Conservation (phyloP, 805 yeast species). For the Kodamaea kaohsiungensis region DNA sequence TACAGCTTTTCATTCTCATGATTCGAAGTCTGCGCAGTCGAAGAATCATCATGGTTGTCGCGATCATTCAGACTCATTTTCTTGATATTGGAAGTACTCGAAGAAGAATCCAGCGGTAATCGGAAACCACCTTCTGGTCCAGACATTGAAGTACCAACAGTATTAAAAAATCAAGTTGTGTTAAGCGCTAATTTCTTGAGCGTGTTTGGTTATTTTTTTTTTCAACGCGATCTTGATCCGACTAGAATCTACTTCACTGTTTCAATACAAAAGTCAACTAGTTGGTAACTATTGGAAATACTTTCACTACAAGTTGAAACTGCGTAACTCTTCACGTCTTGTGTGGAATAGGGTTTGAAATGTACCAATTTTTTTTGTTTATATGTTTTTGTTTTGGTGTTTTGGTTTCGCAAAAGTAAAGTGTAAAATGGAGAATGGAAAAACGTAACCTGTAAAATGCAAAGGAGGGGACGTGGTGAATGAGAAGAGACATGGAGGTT, state of each 20-base stretch:
- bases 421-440: background rate
- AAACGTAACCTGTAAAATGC: background rate
- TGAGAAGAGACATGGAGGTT: background rate
- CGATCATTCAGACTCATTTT: constrained; percentile 3
- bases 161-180: background rate
- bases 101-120: constrained; percentile 9
- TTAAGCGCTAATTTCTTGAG: background rate
- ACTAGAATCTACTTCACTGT: no score
- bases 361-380: background rate
- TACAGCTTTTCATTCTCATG: constrained; percentile 6
- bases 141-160: background rate
- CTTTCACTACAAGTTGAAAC: background rate
- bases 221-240: no score
- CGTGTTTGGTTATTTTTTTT: background rate
- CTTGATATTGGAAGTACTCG: constrained; percentile 6
- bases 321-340: background rate
- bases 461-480: no score
- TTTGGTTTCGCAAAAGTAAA: background rate
- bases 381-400: constrained; percentile 1
- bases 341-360: background rate
- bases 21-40: constrained; percentile 19
- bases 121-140: background rate
- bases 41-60: constrained; percentile 9
- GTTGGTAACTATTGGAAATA: background rate
- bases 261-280: background rate